phyloP scores from a whole-genome alignment of 306 rosid species.

The Phaseolus lunatus region DNA sequence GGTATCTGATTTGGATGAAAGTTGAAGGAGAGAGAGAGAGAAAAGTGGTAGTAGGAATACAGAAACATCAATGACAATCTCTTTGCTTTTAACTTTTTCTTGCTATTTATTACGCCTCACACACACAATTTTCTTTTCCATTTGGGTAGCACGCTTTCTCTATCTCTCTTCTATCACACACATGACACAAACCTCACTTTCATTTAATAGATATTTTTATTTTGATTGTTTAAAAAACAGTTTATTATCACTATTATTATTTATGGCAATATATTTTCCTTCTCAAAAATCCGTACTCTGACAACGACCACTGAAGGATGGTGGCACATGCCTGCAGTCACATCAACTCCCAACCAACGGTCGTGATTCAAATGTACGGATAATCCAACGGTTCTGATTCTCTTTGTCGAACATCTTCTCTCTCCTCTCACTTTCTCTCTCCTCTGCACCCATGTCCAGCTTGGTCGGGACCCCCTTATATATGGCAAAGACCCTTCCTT shows the following conservation, averaged over 20 bases:
- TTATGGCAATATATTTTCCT: constrained; percentile 11
- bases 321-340: constrained; percentile 86
- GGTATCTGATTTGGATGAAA: constrained; percentile 22
- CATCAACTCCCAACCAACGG: constrained; percentile 52
- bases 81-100: constrained; percentile 55
- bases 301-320: constrained; percentile 86
- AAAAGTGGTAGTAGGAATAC: constrained; percentile 2
- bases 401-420: constrained; percentile 35
- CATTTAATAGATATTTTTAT: not conserved
- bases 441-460: constrained; percentile 64
- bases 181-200: not conserved
- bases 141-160: constrained; percentile 25
- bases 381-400: constrained; percentile 39
- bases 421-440: constrained; percentile 57
- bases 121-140: constrained; percentile 33
- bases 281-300: constrained; percentile 73
- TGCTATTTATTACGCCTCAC: constrained; percentile 48
- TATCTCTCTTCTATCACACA: not conserved
- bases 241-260: not conserved
- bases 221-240: not conserved
- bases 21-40: not conserved
- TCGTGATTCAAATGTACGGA: constrained; percentile 55
- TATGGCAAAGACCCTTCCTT: constrained; percentile 51
- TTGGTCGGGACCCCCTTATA: constrained; percentile 78
- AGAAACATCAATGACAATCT: constrained; percentile 46